Conservation (phyloP, 2,329 filamentous ascomycete species). For the Berkeleyomyces basicola region DNA sequence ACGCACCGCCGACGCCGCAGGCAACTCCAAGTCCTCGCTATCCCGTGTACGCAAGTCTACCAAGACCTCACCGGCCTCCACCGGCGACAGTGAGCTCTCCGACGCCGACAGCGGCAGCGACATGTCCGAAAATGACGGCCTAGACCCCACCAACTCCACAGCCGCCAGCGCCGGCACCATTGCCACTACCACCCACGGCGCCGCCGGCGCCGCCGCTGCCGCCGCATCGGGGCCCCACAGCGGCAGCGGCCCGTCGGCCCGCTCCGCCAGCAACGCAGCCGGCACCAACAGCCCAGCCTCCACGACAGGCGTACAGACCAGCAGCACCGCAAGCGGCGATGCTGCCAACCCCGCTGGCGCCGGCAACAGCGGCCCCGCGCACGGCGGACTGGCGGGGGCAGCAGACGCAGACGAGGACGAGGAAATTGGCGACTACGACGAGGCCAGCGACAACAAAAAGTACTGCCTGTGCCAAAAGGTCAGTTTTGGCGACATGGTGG, state of each 20-base stretch:
- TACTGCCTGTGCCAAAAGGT: conserved; percentile 75
- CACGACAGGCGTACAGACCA: background rate
- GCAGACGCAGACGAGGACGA: conserved; percentile 36
- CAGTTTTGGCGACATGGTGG: conserved; percentile 77
- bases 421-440: conserved; percentile 45
- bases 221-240: conserved; percentile 15
- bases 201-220: conserved; percentile 30
- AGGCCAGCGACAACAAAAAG: conserved; percentile 60
- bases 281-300: background rate
- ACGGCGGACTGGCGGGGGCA: conserved; percentile 16
- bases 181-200: conserved; percentile 24
- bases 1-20: conserved; percentile 24
- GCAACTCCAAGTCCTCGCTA: conserved; percentile 39
- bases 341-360: conserved; percentile 14
- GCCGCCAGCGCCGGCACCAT: background rate
- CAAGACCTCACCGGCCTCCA: conserved; percentile 46
- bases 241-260: background rate
- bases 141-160: too few species aligned
- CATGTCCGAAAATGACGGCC: conserved; percentile 29
- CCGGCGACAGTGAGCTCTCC: conserved; percentile 47
- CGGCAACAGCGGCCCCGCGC: conserved; percentile 20
- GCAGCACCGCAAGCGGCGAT: background rate
- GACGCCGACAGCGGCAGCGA: conserved; percentile 42
- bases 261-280: background rate
- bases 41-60: conserved; percentile 43